phyloP scores from a whole-genome alignment of 2,329 filamentous ascomycete species.

The Paraphaeosphaeria minitans region DNA sequence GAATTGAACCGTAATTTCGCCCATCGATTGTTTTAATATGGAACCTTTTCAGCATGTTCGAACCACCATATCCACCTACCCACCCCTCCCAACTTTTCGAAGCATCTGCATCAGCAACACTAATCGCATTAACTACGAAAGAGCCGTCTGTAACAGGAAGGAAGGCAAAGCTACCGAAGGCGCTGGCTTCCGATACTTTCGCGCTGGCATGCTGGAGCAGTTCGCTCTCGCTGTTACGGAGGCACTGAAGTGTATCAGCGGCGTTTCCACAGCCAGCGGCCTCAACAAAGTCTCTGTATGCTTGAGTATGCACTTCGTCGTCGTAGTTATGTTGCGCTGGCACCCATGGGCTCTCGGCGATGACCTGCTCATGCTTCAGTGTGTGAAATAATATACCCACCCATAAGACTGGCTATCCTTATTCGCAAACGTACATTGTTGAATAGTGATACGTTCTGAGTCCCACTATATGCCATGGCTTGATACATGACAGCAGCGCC shows the following conservation, averaged over 20 bases:
- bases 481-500: slow-evolving; percentile 59
- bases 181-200: slow-evolving; percentile 38
- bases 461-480: slow-evolving; percentile 49
- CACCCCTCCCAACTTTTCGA: slow-evolving; percentile 43
- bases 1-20: too few species aligned
- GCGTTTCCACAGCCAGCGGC: slow-evolving; percentile 34
- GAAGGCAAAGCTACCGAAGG: slow-evolving; percentile 50
- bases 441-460: slow-evolving; percentile 36
- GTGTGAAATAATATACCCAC: slow-evolving; percentile 18
- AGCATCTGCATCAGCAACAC: slow-evolving; percentile 29
- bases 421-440: slow-evolving; percentile 40
- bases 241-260: slow-evolving; percentile 32
- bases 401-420: slow-evolving; percentile 19
- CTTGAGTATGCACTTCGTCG: slow-evolving; percentile 37
- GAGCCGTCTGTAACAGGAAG: slow-evolving; percentile 49
- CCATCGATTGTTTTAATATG: slow-evolving; percentile 15
- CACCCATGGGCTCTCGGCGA: slow-evolving; percentile 41
- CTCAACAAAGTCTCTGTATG: slow-evolving; percentile 35
- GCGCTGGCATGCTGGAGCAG: slow-evolving; percentile 37
- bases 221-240: slow-evolving; percentile 29
- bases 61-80: slow-evolving; percentile 41
- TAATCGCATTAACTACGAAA: slow-evolving; percentile 43
- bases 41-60: slow-evolving; percentile 28
- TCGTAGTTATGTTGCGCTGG: slow-evolving; percentile 39
- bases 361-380: slow-evolving; percentile 28